phyloP scores from a whole-genome alignment of 768 basidiomycete species.

The Fistulinella prunicolor region DNA sequence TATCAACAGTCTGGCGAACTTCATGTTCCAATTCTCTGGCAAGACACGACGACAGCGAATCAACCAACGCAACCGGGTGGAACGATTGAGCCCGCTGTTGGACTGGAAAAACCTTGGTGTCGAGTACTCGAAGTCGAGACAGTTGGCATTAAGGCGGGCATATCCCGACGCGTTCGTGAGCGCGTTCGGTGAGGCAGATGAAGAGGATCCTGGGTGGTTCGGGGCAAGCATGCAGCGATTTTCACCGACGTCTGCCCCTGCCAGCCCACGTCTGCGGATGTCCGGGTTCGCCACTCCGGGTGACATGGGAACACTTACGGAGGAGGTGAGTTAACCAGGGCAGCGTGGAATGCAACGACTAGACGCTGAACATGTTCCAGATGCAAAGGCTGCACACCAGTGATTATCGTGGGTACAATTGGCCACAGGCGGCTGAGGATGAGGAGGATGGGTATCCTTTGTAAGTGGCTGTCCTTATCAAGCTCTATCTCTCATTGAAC shows the following conservation, averaged over 20 bases:
- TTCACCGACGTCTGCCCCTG: slow-evolving; percentile 75
- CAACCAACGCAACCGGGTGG: slow-evolving; percentile 98
- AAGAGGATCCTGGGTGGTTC: slow-evolving; percentile 37
- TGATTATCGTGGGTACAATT: slow-evolving; percentile 67
- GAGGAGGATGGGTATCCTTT: slow-evolving; percentile 92
- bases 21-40: slow-evolving; percentile 70
- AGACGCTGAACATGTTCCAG: slow-evolving; percentile 32
- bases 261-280: slow-evolving; percentile 76
- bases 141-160: slow-evolving; percentile 86
- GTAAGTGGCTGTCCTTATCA: slow-evolving; percentile 44
- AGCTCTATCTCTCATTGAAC: too few relatives aligned
- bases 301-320: slow-evolving; percentile 86
- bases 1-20: slow-evolving; percentile 74
- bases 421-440: slow-evolving; percentile 60
- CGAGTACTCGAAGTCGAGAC: slow-evolving; percentile 94
- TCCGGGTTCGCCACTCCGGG: slow-evolving; percentile 86
- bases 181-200: slow-evolving; percentile 47
- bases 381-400: slow-evolving; percentile 88
- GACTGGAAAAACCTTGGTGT: slow-evolving; percentile 99
- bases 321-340: slow-evolving; percentile 52
- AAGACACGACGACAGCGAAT: slow-evolving; percentile 96
- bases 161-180: slow-evolving; percentile 93
- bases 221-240: slow-evolving; percentile 63
- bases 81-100: slow-evolving; percentile 86
- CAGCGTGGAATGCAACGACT: neutral